Base-by-base conservation (phyloP, 2,329 filamentous ascomycete genomes). In the Mollisia scopiformis region DNA sequence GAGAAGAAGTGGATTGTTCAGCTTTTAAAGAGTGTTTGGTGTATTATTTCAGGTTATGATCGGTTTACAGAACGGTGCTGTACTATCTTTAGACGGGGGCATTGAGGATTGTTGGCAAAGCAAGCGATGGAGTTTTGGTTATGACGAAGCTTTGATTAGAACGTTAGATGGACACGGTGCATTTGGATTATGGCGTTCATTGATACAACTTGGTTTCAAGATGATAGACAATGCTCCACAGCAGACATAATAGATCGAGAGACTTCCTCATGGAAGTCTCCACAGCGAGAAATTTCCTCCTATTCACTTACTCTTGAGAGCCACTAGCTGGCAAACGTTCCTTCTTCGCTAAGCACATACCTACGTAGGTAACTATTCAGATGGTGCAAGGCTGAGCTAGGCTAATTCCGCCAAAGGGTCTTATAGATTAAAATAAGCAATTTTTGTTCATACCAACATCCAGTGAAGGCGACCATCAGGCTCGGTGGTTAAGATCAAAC, bases 1-100 rank as follows among this genome's bases (percentile, higher is more conserved):
- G 65, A 72, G 75, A 54, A 71, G 76, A 35, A 76, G 74, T 59
- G 76, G 76, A 1, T 63, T 78, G 47, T 78, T 78, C 51, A 76
- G 73, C 59, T 78, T 78, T 58, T 78, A 69, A 65, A 55, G 28
- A 28, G 14, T 43, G n/a, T 61, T 59, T 14, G 39, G 27, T 30
- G 31, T 43, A 55, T 47, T 21, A 13, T 35, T 35, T n/a, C n/a
- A n/a, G n/a, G 2, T 28, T 58, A 27, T 30, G 14, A 25, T 49
- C 14, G 53, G 35, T 4, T 51, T 28, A 58, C 50, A 55, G 28
- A 23, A 27, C 31, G 6, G 16, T 49, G 50, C 28, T 50, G 19
- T 47, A 25, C 11, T 6, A 14, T 23, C 5, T 13, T 47, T 55
- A n/a, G 13, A 25, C 8, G 7, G 7, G 35, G 11, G 6, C 25